Evolutionary conservation across 441 rosid genomes (phyloP), one percentile per base, ranked within the genome.

Genomic region (Syzygium malaccense): DNA sequence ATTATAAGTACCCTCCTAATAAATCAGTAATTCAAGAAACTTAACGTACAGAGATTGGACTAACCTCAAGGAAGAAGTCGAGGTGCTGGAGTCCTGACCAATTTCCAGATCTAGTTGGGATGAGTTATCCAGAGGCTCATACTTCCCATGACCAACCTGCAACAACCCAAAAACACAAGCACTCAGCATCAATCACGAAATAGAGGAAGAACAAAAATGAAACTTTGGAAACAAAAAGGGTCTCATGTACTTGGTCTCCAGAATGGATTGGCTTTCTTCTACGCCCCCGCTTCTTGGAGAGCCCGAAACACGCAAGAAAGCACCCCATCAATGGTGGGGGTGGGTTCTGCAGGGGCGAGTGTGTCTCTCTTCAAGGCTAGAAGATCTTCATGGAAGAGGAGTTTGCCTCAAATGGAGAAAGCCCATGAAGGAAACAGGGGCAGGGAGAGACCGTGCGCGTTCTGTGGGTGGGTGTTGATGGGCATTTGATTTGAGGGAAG

Each of bases 221-320:
- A 86, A n/a, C 20, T 85, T 6, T 32, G 37, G 62, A 87, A 30
- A 14, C 28, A 33, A 18, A n/a, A 85, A 41, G 62, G 26, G 32
- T 37, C 68, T 68, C 4, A n/a, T 45, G 71, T 94, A 96, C 98
- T 75, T 92, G 95, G 88, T 94, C 93, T 90, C 93, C 91, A 53
- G 94, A 92, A 37, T 91, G 92, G 91, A 93, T 89, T 86, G 90
- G 89, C 55, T 83, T 90, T 56, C 92, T 95, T 92, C 96, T 91
- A 17, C 94, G 95, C 88, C 93, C 95, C 89, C 94, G 92, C 90
- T 91, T 95, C 33, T 93, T 89, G 87, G 98, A 92, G 85, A 96
- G 88, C 55, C 99, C 97, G 86, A 97, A 97, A 90, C 98, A 97
- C 45, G 95, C 95, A 62, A 94, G 93, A 55, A 93, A 94, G 90